Evolutionary conservation across 257 asterid species (phyloP).

Genomic region (Agastache rugosa): DNA sequence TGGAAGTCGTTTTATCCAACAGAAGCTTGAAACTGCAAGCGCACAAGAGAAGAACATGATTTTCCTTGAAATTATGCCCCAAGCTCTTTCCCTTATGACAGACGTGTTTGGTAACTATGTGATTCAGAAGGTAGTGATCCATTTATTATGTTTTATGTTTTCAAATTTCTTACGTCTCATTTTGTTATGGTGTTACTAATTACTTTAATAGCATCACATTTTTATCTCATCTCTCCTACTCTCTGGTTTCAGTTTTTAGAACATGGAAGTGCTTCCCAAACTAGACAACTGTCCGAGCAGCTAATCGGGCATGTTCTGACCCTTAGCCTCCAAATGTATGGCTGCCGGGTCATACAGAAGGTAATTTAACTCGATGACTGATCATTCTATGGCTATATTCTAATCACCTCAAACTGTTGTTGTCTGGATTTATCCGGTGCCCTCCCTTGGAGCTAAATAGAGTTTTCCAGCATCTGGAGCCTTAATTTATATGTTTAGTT

Average conservation of each 20-base stretch:
- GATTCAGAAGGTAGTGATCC: constrained; percentile 70
- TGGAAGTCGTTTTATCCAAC: constrained; percentile 89
- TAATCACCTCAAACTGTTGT: background rate
- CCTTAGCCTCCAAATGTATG: constrained; percentile 90
- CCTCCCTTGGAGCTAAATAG: constrained; percentile 10
- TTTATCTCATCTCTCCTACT: constrained; percentile 11
- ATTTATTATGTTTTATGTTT: constrained; percentile 10
- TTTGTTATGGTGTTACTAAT: background rate
- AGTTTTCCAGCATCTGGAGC: background rate
- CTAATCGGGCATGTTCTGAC: constrained; percentile 72
- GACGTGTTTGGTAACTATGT: constrained; percentile 93
- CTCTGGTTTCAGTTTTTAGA: constrained; percentile 67
- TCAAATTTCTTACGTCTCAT: background rate
- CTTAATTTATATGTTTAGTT: background rate
- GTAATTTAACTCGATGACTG: constrained; percentile 39
- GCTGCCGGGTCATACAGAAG: constrained; percentile 93
- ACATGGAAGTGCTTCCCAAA: constrained; percentile 73
- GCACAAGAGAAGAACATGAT: constrained; percentile 77
- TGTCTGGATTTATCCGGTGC: background rate
- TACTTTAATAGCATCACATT: constrained; percentile 5
- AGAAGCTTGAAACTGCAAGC: constrained; percentile 80
- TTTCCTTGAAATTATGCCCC: constrained; percentile 78
- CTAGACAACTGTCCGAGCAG: constrained; percentile 70
- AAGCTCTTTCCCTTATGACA: constrained; percentile 75
- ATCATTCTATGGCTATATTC: background rate